Evolutionary conservation across 805 yeast species (phyloP).

Genomic region (Candida rishiriensis): DNA sequence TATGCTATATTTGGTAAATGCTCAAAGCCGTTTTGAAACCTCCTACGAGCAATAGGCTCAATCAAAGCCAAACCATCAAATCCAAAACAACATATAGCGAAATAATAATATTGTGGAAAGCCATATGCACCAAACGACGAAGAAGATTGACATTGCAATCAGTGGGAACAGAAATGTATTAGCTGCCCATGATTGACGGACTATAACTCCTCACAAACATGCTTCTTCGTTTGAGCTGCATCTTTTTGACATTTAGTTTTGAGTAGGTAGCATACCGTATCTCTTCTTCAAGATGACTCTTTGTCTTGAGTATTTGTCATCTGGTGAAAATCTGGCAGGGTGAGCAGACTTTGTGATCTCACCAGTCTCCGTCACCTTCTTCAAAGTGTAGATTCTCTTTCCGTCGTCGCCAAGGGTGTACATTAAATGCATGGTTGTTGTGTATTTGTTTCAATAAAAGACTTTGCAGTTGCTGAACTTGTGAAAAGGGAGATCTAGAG

Average conservation of each 20-base stretch:
- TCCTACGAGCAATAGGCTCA: no score
- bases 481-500: neutral
- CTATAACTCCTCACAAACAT: no score
- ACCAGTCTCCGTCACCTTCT: conserved; percentile 76
- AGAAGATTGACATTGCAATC: no score
- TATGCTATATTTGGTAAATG: no score
- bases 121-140: no score
- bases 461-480: neutral
- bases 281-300: conserved; percentile 98
- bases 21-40: no score
- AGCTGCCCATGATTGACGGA: no score
- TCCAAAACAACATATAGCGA: no score
- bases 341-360: conserved; percentile 98
- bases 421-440: conserved; percentile 88
- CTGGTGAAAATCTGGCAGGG: conserved; percentile 99
- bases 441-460: neutral
- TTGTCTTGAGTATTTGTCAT: conserved; percentile 98
- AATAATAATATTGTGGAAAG: no score
- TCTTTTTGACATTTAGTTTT: conserved; percentile 32
- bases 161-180: no score
- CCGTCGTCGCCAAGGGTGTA: conserved; percentile 94
- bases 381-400: conserved; percentile 89
- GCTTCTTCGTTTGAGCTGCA: neutral
- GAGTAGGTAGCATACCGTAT: conserved; percentile 82
- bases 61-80: no score